Conservation (phyloP, 2,329 filamentous ascomycete genomes). For the Trichoderma pleuroti region DNA sequence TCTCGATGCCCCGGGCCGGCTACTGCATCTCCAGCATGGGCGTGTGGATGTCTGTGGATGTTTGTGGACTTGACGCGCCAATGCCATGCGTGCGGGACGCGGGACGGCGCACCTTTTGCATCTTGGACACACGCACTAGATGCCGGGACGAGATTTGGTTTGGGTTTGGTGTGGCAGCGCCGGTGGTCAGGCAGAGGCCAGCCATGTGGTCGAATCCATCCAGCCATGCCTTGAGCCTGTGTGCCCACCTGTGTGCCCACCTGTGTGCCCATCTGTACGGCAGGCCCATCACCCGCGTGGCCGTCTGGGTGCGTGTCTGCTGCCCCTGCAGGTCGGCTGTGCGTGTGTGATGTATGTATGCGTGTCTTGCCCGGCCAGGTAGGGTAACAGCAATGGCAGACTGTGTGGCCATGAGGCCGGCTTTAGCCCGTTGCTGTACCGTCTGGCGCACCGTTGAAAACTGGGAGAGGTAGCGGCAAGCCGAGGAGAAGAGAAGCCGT, state of each 20-base stretch:
- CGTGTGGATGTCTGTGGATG: constrained; percentile 14
- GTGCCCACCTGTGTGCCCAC: neutral
- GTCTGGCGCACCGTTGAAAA: neutral
- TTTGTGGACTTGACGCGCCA: constrained; percentile 11
- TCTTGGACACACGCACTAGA: constrained; percentile 10
- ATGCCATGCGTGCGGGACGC: constrained; percentile 1
- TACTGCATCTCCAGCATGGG: constrained; percentile 13
- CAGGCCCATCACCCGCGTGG: neutral
- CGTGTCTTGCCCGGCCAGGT: neutral
- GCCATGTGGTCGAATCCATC: neutral
- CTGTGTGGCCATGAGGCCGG: neutral
- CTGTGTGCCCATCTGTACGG: neutral
- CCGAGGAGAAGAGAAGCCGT: neutral
- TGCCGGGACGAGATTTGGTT: neutral
- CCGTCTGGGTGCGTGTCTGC: neutral
- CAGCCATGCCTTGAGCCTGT: too few relatives aligned
- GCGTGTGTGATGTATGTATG: neutral
- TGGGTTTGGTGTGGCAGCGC: constrained; percentile 5
- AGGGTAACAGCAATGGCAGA: neutral
- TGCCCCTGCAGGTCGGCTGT: constrained; percentile 4
- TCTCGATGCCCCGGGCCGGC: neutral
- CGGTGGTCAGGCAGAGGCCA: neutral
- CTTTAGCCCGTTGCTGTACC: neutral
- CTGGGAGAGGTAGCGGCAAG: neutral
- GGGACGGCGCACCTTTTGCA: constrained; percentile 8